Evolutionary conservation across 2,329 filamentous ascomycete genomes (phyloP), one percentile per base, ranked within the genome.

Genomic region (Xylaria sp.): DNA sequence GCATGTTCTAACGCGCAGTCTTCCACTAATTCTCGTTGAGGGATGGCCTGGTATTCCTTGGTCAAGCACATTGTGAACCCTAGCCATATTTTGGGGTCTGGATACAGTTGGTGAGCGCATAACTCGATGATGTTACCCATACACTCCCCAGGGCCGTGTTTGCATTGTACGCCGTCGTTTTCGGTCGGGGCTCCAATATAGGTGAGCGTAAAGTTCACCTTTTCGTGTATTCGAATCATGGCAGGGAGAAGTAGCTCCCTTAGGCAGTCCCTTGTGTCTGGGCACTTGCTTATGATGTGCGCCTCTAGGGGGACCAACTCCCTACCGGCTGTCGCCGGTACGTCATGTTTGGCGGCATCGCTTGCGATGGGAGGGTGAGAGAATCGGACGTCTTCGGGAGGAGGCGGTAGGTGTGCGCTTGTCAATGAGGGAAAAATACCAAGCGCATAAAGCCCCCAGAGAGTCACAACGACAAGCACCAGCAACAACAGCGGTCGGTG

Each of bases 281-380:
- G 94, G 76, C 96, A 99, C 85, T 98, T 98, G 82, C 90, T 93
- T 91, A 98, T 99, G 75, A 98, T 96, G 79, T 98, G 95, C 64
- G 93, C 93, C 79, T 99, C 96, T 1, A 99, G 82, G 3, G 93
- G 92, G 4, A 98, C 91, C 66, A 84, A 81, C 53, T 69, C 70
- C 60, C 71, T 47, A n/a, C 67, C 48, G 19, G 54, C 54, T 47
- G 59, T 68, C 47, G 64, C 67, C 53, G 66, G 65, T 34, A 65
- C 68, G 14, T 65, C 70, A 59, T 64, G 42, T 57, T 67, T 34
- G 53, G 62, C 56, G 58, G 61, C 34, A 48, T 71, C 61, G 56
- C 65, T 58, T 21, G 50, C 65, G 50, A 55, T 14, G 36, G 64
- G 51, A 12, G 67, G 27, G 12, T 69, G 48, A 34, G 51, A 17